Evolutionary conservation across 164 flowering plant genomes (phyloP).

Genomic region (Stephania cephalantha): DNA sequence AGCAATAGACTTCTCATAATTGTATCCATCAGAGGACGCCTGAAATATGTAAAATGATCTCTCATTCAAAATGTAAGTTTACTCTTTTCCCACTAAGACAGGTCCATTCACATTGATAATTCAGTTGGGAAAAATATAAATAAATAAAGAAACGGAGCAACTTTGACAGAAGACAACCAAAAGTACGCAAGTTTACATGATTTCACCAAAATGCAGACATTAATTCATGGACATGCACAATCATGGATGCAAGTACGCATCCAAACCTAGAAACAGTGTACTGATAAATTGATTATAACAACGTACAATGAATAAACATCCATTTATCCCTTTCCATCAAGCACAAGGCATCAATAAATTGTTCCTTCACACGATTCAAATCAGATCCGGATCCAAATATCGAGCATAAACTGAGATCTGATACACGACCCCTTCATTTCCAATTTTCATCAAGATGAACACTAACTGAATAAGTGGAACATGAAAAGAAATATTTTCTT

Average conservation of each 20-base stretch:
- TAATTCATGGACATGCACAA: not conserved
- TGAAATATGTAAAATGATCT: constrained; percentile 14
- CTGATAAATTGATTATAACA: not conserved
- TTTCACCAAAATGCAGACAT: not conserved
- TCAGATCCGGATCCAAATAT: not conserved
- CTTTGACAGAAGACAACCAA: not conserved
- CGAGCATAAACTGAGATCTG: not conserved
- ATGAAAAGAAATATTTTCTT: not conserved
- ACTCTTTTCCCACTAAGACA: not conserved
- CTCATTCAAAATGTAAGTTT: constrained; percentile 4
- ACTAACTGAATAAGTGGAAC: not conserved
- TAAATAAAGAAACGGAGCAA: not conserved
- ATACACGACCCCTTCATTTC: not conserved
- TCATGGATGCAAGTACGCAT: not conserved
- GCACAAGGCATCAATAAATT: not conserved
- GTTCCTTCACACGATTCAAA: not conserved
- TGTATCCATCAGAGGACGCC: constrained; percentile 25
- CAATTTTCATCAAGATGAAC: not conserved
- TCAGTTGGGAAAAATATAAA: not conserved
- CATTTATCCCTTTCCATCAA: not conserved
- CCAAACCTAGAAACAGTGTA: not conserved
- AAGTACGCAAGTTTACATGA: not conserved
- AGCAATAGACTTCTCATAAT: constrained; percentile 15
- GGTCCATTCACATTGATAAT: not conserved
- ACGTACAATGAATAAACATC: not conserved